Evolutionary conservation across 1,139 yeast species (phyloP).

Genomic region (Nadsonia starkeyi-henricii): DNA sequence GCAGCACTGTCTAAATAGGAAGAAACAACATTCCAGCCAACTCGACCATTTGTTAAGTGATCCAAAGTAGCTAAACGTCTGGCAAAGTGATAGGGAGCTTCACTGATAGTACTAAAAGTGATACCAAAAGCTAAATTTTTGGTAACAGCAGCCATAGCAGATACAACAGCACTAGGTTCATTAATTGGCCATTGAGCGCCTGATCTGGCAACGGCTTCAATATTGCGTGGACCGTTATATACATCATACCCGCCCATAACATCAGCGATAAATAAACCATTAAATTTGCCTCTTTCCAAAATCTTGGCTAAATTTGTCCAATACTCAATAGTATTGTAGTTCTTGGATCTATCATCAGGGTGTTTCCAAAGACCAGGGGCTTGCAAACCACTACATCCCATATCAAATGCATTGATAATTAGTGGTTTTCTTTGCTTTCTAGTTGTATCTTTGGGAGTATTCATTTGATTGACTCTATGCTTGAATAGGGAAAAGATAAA

Average conservation of each 20-base stretch:
- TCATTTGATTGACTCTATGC: too few species aligned
- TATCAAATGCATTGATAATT: conserved; percentile 29
- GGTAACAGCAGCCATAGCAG: conserved; percentile 31
- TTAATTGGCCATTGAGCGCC: conserved; percentile 29
- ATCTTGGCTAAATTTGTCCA: conserved; percentile 34
- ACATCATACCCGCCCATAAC: conserved; percentile 34
- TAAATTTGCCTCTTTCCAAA: conserved; percentile 34
- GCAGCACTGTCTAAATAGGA: conserved; percentile 25
- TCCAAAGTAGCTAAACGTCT: conserved; percentile 30
- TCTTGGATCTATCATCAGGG: conserved; percentile 28
- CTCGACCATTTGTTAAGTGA: conserved; percentile 29
- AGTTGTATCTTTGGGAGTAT: not conserved
- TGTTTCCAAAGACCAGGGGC: conserved; percentile 32
- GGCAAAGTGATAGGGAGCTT: conserved; percentile 29
- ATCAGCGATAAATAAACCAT: conserved; percentile 35
- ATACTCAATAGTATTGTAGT: conserved; percentile 29
- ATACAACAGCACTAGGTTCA: conserved; percentile 26
- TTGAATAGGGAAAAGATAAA: too few species aligned
- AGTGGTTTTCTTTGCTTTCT: conserved; percentile 13
- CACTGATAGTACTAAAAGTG: conserved; percentile 30
- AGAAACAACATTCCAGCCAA: conserved; percentile 33
- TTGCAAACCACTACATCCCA: conserved; percentile 30
- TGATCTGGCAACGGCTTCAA: conserved; percentile 23
- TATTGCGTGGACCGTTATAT: conserved; percentile 28
- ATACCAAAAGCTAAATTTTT: conserved; percentile 28